A percentile compares a stretch with the other conserved stretches of the same genome.
Evolutionary conservation across 1,139 yeast genomes (phyloP).

Genomic region (Yamadazyma atlantica): DNA sequence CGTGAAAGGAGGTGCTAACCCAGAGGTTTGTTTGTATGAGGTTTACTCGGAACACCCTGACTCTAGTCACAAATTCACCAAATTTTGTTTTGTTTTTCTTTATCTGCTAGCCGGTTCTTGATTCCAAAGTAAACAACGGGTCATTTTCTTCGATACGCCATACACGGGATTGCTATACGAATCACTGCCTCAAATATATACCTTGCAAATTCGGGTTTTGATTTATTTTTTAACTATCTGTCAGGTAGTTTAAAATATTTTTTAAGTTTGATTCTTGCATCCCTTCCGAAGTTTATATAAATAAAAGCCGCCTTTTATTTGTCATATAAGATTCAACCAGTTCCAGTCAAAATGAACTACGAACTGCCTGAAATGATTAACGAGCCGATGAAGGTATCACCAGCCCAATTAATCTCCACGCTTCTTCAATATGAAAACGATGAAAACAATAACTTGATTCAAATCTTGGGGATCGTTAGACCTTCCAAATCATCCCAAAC

Average conservation of each 20-base stretch:
- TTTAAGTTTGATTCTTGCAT: neutral
- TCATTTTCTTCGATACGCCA: too few relatives aligned
- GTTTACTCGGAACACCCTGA: too few relatives aligned
- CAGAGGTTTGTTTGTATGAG: neutral
- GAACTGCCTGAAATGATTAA: neutral
- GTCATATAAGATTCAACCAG: constrained; percentile 1
- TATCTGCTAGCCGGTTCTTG: too few relatives aligned
- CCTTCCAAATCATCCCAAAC: constrained; percentile 29
- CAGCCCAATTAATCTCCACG: constrained; percentile 10
- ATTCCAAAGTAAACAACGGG: neutral
- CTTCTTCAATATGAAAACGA: constrained; percentile 19
- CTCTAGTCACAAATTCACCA: too few relatives aligned
- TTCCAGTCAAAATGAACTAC: constrained; percentile 11
- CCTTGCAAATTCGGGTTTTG: neutral
- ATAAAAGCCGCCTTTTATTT: neutral
- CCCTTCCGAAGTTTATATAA: neutral
- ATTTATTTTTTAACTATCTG: neutral
- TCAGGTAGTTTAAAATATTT: neutral
- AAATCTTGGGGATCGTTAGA: constrained; percentile 35
- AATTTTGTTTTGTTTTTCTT: too few relatives aligned
- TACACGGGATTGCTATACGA: too few relatives aligned
- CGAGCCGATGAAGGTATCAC: constrained; percentile 6
- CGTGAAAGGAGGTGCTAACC: neutral
- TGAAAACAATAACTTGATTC: constrained; percentile 33
- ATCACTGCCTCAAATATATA: too few relatives aligned